Base-by-base conservation (phyloP, 345 rosid species). In the Populus nigra region DNA sequence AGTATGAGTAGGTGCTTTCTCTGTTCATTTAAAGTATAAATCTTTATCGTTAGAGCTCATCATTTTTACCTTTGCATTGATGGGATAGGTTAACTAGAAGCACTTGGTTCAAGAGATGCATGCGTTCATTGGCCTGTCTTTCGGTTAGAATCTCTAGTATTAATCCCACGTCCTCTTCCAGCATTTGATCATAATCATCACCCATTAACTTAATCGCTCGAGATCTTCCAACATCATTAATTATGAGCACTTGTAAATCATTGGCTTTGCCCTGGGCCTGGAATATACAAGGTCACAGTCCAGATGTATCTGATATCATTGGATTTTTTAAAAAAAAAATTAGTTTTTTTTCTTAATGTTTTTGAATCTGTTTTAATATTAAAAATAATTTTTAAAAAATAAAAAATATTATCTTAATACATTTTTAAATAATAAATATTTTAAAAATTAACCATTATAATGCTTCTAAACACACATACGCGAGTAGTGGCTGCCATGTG, bases 1-100 rank as follows among this genome's bases (percentile, higher is more conserved):
- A 18, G 59, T 53, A 53, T 20, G 9, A 53, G 59, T 18, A 53
- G n/a, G n/a, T 53, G 23, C 59, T 53, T 53, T 53, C 59, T 53
- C 59, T 7, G 20, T 47, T 47, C 5, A 53, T 53, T 53, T 53
- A 53, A 20, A 53, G 59, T 7, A 9, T 53, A 53, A 57, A 57
- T 59, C 29, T 59, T 59, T 59, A 59, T 23, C 5, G 65, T 23
- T 71, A n/a, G 49, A 61, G 16, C 18, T 45, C 38, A 77, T 71
- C 35, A 65, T 77, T 35, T 65, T 69, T 73, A 17, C 11, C 35
- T 53, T 78, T 55, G 68, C 69, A 53, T 55, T 78, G 81, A 78
- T 43, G 73, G 31, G 77, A 78, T 73, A 31, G 43, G 23, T 65
- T 57, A 78, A 73, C 73, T 57, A 78, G 61, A 73, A 78, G 63